These are phyloP conservation scores for Rhodotorula babjevae DNA, from an alignment of 768 basidiomycete species.

Conservation along the genomic window DNA sequence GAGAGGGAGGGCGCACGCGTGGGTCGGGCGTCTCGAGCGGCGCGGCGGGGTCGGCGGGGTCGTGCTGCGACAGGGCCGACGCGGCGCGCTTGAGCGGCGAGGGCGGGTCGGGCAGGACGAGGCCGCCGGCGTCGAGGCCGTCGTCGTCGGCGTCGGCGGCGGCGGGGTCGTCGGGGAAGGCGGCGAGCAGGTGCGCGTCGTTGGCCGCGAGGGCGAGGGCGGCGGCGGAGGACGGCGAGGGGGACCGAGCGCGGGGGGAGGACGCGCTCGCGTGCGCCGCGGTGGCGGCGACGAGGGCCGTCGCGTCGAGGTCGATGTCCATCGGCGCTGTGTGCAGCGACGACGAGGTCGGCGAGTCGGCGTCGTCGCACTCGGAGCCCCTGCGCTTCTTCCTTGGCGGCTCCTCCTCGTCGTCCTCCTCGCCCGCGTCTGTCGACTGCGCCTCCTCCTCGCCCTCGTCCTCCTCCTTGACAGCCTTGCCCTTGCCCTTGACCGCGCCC, in stretches of 20 bases:
- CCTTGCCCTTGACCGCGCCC: background rate
- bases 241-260: too few relatives aligned
- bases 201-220: background rate
- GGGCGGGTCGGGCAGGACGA: background rate
- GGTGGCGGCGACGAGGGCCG: conserved; percentile 4
- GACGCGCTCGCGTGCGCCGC: background rate
- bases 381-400: conserved; percentile 33
- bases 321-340: background rate
- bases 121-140: background rate
- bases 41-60: background rate
- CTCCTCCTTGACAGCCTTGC: background rate
- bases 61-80: background rate
- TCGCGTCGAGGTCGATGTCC: conserved; percentile 34
- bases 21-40: background rate
- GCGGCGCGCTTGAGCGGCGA: background rate
- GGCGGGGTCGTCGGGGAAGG: background rate
- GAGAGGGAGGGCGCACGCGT: too few relatives aligned
- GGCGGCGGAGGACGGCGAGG: too few relatives aligned
- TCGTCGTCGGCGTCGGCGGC: background rate
- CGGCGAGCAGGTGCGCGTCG: background rate
- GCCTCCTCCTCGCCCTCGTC: background rate
- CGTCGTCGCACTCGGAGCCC: conserved; percentile 3
- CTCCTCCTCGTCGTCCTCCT: conserved; percentile 13
- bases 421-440: background rate
- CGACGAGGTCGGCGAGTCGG: background rate